Base-by-base conservation (phyloP, 2,329 filamentous ascomycete species). In the Albifimbria verrucaria region DNA sequence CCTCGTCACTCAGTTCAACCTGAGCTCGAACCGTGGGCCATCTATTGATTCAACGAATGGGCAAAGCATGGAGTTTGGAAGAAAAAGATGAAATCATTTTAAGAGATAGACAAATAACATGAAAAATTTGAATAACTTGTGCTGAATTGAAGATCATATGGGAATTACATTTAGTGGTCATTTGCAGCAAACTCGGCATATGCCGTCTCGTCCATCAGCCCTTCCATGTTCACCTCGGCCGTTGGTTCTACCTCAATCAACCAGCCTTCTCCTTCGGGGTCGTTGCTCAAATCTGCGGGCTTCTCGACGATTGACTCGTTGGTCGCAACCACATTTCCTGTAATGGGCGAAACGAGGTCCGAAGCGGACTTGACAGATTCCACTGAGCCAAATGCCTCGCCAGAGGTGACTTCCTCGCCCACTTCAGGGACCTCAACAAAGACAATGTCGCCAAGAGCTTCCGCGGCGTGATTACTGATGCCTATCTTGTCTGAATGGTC, bases 351-450 rank as follows among this genome's bases (percentile, higher is more conserved):
- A 73, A 92, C 85, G 74, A 96, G 93, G 69, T 96, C 92, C 41
- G 90, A 92, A 2, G 91, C 92, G 51, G 88, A 92, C 78, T 96
- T 96, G 68, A 96, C 92, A 1, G 89, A 94, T 77, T 96, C 92
- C 57, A 96, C 90, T 51, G 90, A 89, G 58, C 92, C 92, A 61
- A 96, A 88, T 52, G 88, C 79, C 67, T 95, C 91, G 62, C 89
- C 89, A 32, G 82, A 80, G 44, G 68, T 69, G 48, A 92, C 80
- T 60, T 87, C 80, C 59, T 85, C 77, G 57, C 83, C 87, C 48
- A 77, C 68, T 52, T 83, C 77, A 20, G 91, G 91, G 18, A 96
- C 86, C 77, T 96, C 92, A 61, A 96, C 89, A 74, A 87, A 96
- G 65, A 96, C 91, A 48, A 96, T 89, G 65, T 96, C 92, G 61